phyloP scores from a whole-genome alignment of 768 basidiomycete species.

The Tulasnella sp. region DNA sequence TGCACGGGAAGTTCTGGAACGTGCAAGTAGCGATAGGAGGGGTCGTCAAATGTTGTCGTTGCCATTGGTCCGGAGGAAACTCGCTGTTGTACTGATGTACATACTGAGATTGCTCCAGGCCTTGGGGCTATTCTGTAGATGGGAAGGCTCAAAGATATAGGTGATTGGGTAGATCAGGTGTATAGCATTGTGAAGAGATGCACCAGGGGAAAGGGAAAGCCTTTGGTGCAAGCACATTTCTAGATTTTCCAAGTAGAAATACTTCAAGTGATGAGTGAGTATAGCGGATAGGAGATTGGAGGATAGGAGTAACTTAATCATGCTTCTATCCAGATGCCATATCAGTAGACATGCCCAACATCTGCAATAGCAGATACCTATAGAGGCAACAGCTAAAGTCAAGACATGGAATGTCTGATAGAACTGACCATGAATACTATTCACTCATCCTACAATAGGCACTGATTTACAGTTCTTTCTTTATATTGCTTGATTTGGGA shows the following conservation, averaged over 20 bases:
- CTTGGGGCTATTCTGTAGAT: constrained; percentile 63
- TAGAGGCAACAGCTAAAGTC: constrained; percentile 47
- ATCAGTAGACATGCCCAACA: constrained; percentile 92
- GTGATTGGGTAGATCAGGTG: constrained; percentile 72
- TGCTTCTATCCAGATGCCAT: constrained; percentile 48
- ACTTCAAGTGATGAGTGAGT: constrained; percentile 83
- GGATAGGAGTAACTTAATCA: too few species aligned
- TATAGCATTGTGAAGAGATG: constrained; percentile 89
- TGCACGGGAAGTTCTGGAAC: constrained; percentile 69
- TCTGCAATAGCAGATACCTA: constrained; percentile 94
- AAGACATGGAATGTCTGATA: too few species aligned
- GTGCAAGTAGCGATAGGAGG: constrained; percentile 78
- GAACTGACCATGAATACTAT: not conserved
- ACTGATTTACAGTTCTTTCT: constrained; percentile 38
- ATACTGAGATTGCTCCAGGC: constrained; percentile 71
- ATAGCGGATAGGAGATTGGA: not conserved
- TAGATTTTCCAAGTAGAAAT: constrained; percentile 92
- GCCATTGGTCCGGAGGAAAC: constrained; percentile 96
- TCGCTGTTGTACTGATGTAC: constrained; percentile 89
- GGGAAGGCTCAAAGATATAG: constrained; percentile 78
- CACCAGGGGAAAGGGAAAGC: constrained; percentile 90
- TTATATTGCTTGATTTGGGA: not conserved
- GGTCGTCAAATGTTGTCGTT: constrained; percentile 84
- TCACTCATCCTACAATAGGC: constrained; percentile 27
- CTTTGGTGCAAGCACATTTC: constrained; percentile 59